Base-by-base conservation (phyloP, 257 asterid genomes). In the Anisodus tanguticus region DNA sequence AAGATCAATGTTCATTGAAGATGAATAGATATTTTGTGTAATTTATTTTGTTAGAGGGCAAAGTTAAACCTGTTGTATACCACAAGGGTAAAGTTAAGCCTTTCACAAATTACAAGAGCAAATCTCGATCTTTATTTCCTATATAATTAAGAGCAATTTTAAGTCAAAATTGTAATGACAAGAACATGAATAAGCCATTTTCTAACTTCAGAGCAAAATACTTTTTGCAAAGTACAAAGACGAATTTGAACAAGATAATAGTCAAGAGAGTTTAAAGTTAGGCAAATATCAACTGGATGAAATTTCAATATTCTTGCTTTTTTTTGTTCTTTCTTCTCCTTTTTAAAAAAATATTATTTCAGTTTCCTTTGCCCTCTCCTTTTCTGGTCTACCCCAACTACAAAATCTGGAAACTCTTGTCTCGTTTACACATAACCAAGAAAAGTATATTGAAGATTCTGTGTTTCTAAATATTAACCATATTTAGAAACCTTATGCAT, bases 401-500 rank as follows among this genome's bases (percentile, higher is more conserved):
- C 60, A 72, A 51, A 22, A 76, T 76, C 62, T 74, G 19, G 13
- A 51, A 76, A 76, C 81, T 71, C 57, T 19, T 45, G 39, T 49
- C 63, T 5, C 9, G 45, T 49, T 22, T 26, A 19, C 59, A 45
- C 59, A 49, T 49, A 67, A 67, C 74, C 49, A 67, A 67, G 43
- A 66, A 66, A 22, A 22, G 26, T 35, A 70, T 17, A 74, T 72
- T 74, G 60, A 11, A 19, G 43, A 49, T 8, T 74, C 60, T 60
- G 10, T 19, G 11, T 72, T 71, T 74, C 43, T 6, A 22, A 19
- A 74, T 19, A n/a, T 22, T 22, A 22, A 22, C 26, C 26, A 22
- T 22, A 22, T 22, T 22, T 22, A 49, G n/a, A 9, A 9, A n/a
- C 2, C 37, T 71, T 9, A 16, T 41, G 78, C n/a, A 69, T 41